Conservation (phyloP, 495 filamentous ascomycete species). For the Hypoxylon rickii region DNA sequence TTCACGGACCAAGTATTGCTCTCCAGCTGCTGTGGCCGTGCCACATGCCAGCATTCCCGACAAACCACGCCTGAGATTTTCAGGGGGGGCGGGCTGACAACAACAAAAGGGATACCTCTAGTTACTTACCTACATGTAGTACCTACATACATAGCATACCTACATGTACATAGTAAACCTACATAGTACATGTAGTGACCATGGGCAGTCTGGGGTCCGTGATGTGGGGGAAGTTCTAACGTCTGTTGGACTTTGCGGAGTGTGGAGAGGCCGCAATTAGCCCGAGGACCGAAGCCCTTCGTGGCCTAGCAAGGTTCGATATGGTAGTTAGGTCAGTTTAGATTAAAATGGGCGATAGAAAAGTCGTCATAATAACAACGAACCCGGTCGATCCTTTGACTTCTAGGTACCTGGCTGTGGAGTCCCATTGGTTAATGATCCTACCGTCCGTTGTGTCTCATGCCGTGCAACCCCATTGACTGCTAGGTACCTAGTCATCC, state of each 20-base stretch:
- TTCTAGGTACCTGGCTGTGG: not conserved
- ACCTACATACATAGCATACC: too few relatives aligned
- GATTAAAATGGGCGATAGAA: constrained; percentile 1
- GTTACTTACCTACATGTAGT: too few relatives aligned
- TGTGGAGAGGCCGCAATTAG: constrained; percentile 36
- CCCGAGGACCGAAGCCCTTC: constrained; percentile 31
- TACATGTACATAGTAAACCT: too few relatives aligned
- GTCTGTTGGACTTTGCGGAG: constrained; percentile 22
- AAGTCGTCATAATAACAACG: constrained; percentile 13
- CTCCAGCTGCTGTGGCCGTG: too few relatives aligned
- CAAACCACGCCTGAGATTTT: too few relatives aligned
- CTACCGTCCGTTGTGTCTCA: constrained; percentile 17
- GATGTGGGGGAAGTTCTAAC: constrained; percentile 23
- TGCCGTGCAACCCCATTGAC: constrained; percentile 16
- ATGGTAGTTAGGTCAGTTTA: constrained; percentile 2
- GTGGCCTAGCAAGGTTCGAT: constrained; percentile 10
- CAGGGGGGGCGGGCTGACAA: too few relatives aligned
- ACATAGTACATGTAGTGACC: not conserved
- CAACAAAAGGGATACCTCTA: too few relatives aligned
- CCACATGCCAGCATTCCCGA: too few relatives aligned
- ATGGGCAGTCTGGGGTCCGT: constrained; percentile 16
- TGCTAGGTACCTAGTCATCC: too few relatives aligned
- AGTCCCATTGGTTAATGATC: constrained; percentile 15
- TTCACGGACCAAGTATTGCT: too few relatives aligned
- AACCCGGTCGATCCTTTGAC: constrained; percentile 11